Evolutionary conservation across 306 rosid genomes (phyloP), one percentile per base, ranked within the genome.

Genomic region (Datisca glomerata): DNA sequence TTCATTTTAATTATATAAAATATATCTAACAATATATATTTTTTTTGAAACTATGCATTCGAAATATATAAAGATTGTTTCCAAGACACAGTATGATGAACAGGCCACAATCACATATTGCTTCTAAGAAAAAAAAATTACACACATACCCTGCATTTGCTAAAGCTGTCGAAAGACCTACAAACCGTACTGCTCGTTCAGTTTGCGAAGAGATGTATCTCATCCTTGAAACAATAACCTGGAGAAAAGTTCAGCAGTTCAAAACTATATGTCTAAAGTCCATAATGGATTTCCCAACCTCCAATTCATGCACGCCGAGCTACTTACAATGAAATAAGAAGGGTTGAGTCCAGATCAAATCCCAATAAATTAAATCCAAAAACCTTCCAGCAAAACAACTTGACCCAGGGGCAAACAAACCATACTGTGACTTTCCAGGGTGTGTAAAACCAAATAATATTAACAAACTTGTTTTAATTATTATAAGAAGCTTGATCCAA

Each of bases 201-300:
- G 97, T 89, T 63, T 89, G 97, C 42, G 95, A 89, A 33, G 97
- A 89, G 74, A 89, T 89, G 64, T 83, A 83, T 66, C 97, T 80
- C 97, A 89, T 89, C 72, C 95, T 72, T 47, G 97, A 89, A 45
- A 89, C 97, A 12, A 89, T 89, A 61, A 89, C 97, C 94, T 87
- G 57, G 61, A 66, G 45, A 67, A 31, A 53, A 47, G 21, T 31
- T 61, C 39, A 51, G 8, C 16, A 25, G 12, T 29, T 52, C 34
- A 57, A n/a, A n/a, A n/a, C n/a, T n/a, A n/a, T n/a, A n/a, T n/a
- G n/a, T n/a, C n/a, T n/a, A n/a, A n/a, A n/a, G n/a, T n/a, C n/a
- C n/a, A n/a, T n/a, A n/a, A n/a, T 45, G 13, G 15, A 24, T 25
- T 6, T 23, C 10, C 21, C 18, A 45, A 45, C 35, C 21, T 7